Percentiles rank a stretch among this genome's conserved stretches.
These are phyloP conservation scores for Cutaneotrichosporon sp. DNA, from an alignment of 1,284 basidiomycete species.

Conservation along the genomic window DNA sequence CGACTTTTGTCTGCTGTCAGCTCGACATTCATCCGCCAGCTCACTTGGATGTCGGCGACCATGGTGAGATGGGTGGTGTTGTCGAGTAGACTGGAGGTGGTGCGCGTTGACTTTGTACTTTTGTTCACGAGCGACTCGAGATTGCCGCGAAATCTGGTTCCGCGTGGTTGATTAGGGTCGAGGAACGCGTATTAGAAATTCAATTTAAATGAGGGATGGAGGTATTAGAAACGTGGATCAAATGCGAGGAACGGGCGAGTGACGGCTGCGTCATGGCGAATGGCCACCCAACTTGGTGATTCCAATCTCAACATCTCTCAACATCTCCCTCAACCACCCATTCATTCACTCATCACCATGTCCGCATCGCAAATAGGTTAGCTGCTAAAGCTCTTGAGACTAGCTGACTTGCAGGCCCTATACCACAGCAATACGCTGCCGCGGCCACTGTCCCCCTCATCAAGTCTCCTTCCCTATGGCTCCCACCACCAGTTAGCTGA, in stretches of 20 bases:
- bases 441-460: conserved; percentile 73
- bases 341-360: background rate
- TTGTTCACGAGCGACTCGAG: too few species aligned
- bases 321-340: background rate
- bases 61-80: background rate
- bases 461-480: conserved; percentile 81
- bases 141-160: too few species aligned
- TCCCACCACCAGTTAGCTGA: conserved; percentile 66
- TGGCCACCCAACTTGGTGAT: background rate
- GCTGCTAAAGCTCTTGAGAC: background rate
- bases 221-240: too few species aligned
- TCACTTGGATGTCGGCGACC: conserved; percentile 2
- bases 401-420: conserved; percentile 33
- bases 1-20: conserved; percentile 16
- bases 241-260: too few species aligned
- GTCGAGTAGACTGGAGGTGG: too few species aligned
- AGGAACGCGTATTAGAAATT: too few species aligned
- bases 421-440: conserved; percentile 62
- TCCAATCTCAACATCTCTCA: background rate
- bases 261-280: conserved; percentile 2
- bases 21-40: background rate
- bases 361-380: conserved; percentile 20
- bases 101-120: too few species aligned
- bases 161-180: too few species aligned
- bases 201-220: too few species aligned